Evolutionary conservation across 2,329 filamentous ascomycete genomes (phyloP).

Genomic region (Fusarium verticillioides): DNA sequence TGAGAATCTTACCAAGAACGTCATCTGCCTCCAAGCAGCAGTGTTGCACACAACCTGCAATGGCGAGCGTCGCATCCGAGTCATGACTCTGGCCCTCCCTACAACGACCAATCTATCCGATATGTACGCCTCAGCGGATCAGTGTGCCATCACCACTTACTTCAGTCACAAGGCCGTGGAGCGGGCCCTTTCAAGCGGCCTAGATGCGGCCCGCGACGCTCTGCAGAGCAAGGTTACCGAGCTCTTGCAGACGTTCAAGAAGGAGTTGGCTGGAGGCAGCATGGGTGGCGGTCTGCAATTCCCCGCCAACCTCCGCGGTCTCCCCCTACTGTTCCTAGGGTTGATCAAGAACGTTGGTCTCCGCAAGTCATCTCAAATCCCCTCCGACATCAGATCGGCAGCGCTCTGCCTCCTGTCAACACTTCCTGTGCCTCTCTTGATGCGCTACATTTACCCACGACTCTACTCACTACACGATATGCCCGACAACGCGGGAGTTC

Average conservation of each 20-base stretch:
- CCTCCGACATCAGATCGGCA: constrained; percentile 91
- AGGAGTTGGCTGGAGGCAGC: constrained; percentile 94
- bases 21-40: constrained; percentile 92
- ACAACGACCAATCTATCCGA: constrained; percentile 92
- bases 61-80: constrained; percentile 92
- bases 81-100: constrained; percentile 91
- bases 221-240: constrained; percentile 93
- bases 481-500: constrained; percentile 90
- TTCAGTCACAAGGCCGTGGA: constrained; percentile 99
- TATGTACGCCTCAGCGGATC: constrained; percentile 93
- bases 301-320: constrained; percentile 87
- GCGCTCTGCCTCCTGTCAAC: constrained; percentile 95
- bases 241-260: constrained; percentile 93
- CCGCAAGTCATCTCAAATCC: constrained; percentile 92
- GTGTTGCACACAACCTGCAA: constrained; percentile 98
- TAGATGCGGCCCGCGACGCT: constrained; percentile 91
- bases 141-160: constrained; percentile 91
- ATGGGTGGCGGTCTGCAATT: constrained; percentile 96
- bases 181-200: constrained; percentile 81
- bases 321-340: constrained; percentile 91
- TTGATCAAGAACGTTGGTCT: constrained; percentile 96
- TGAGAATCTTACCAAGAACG: constrained; percentile 89
- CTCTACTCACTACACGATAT: constrained; percentile 94
- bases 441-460: constrained; percentile 90
- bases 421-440: constrained; percentile 85